These are phyloP conservation scores for Globisporangium cederbergense DNA, from an alignment of 352 stramenopile genomes.

Conservation along the genomic window DNA sequence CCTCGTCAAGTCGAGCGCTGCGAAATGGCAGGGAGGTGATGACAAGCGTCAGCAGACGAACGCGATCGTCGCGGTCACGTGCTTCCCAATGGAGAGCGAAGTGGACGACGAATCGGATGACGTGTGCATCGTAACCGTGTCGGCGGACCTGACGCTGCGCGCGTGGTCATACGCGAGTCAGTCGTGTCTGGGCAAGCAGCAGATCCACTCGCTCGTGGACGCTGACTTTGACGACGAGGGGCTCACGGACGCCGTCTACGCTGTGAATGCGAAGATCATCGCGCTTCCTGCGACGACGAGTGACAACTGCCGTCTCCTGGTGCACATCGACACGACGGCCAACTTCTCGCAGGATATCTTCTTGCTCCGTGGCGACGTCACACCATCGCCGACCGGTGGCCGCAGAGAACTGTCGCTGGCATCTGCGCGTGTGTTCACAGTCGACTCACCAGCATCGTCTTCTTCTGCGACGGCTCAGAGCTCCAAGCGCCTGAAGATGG, in stretches of 20 bases:
- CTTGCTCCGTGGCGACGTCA: conserved; percentile 55
- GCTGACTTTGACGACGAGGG: conserved; percentile 34
- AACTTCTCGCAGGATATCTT: conserved; percentile 59
- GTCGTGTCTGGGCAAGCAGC: conserved; percentile 61
- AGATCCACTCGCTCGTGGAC: conserved; percentile 37
- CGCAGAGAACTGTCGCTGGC: conserved; percentile 42
- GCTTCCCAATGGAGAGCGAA: conserved; percentile 51
- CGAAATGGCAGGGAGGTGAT: conserved; percentile 34
- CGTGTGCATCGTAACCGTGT: conserved; percentile 67
- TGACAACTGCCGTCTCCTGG: conserved; percentile 56
- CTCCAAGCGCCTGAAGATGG: conserved; percentile 48
- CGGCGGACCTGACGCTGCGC: conserved; percentile 58
- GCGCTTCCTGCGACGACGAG: conserved; percentile 48
- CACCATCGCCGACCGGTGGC: conserved; percentile 21
- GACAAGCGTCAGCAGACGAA: conserved; percentile 23
- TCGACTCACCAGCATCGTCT: conserved; percentile 12
- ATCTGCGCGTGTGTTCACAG: conserved; percentile 51
- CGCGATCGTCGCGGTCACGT: conserved; percentile 56
- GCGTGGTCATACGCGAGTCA: conserved; percentile 70
- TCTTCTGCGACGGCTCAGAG: conserved; percentile 15
- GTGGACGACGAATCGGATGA: conserved; percentile 44
- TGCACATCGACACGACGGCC: conserved; percentile 61
- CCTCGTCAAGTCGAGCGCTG: conserved; percentile 39
- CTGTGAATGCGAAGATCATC: conserved; percentile 53
- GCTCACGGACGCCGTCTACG: conserved; percentile 29